Evolutionary conservation across 176 grass and related monocot genomes (phyloP), one percentile per base, ranked within the genome.

Genomic region (Oryza rufipogon): DNA sequence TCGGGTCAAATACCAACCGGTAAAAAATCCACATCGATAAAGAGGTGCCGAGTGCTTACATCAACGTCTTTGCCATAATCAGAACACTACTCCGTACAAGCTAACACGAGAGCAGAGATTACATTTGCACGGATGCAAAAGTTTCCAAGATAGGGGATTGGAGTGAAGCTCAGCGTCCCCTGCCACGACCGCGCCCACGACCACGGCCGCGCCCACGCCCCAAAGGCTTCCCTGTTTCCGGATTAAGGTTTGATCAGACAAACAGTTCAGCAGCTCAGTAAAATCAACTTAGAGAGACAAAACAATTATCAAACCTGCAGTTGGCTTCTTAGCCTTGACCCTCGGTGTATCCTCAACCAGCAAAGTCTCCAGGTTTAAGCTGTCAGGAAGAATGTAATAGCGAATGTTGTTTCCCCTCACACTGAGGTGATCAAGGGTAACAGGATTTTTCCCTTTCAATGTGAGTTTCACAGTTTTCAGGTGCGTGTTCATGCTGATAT

Each of bases 401-500:
- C 89, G 89, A 38, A 94, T 90, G 45, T 94, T 94, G 87, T 94
- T 94, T 68, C 92, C 92, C 67, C 92, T 87, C 52, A 94, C 90
- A 25, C 89, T 91, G 26, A 94, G 89, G 78, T 91, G 89, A 76
- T 94, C 92, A 80, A 94, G 87, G 61, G 84, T 87, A 81, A 92
- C 92, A 58, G 89, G 87, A 80, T 89, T 91, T 75, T 91, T 91
- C 23, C 92, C 92, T 81, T 86, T 87, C 81, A 92, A 36, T 7
- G 87, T 94, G 14, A 94, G 86, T 78, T 94, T 94, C 25, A 94
- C 92, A 60, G 92, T 94, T 74, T 94, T 92, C 45, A 94, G 81
- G 79, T 94, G 92, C 39, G 92, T 94, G 70, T 94, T 94, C 92
- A 94, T 94, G 84, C 90, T 91, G 78, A 94, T 94, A 79, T 94